Base-by-base conservation (phyloP, 257 asterid species). In the Galeopsis tetrahit region DNA sequence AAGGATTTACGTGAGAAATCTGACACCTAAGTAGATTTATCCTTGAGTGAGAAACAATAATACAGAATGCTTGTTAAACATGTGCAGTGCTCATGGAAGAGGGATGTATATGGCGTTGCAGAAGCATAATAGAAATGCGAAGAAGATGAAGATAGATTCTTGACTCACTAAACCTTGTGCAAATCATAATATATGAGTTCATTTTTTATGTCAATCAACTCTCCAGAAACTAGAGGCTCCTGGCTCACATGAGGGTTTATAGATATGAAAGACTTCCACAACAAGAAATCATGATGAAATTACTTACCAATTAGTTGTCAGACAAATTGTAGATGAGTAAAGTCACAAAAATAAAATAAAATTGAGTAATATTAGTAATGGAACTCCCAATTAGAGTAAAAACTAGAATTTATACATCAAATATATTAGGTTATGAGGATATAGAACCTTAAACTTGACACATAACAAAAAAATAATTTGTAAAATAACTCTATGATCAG, bases 81-180 rank as follows among this genome's bases (percentile, higher is more conserved):
- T 40, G 28, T 5, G 66, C 48, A 35, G 31, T 32, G 52, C 43
- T 9, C 46, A 33, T 63, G 46, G 51, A 63, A 32, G 52, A 58
- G 42, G 33, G 48, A 43, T 56, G 39, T 8, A 51, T 59, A 63
- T 43, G 32, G 35, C 9, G 9, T 59, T 33, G 57, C 28, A 33
- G 66, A 52, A 69, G 80, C 4, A 63, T 10, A 69, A 46, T 31
- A 76, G 74, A 49, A 44, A 68, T 68, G 40, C 8, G 52, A 68
- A 35, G 61, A 32, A 46, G 49, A 7, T 52, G 38, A 59, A 36
- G 5, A 14, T 51, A 53, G 38, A 9, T 52, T 42, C 61, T 34
- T n/a, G 46, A 6, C 63, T 67, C 13, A 71, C 57, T 55, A 36
- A 42, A 15, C 11, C 11, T 39, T 39, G 44, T 44, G 39, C 68